These are phyloP conservation scores for Linnemannia exigua DNA, from an alignment of 192 early-diverging fungal genomes.

Conservation along the genomic window DNA sequence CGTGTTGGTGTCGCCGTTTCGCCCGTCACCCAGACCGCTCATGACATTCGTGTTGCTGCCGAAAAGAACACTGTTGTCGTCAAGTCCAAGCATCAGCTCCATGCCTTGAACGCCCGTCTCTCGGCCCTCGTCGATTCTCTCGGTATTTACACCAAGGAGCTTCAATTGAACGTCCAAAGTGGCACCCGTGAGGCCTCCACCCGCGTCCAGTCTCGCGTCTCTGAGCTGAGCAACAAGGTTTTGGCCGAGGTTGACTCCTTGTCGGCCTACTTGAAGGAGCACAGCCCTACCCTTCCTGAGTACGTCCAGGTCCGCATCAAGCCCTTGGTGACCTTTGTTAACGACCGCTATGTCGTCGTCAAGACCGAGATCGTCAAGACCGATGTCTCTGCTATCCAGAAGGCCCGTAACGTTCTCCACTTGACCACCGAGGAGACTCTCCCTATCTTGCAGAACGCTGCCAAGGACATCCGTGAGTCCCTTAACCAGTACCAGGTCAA, in stretches of 20 bases:
- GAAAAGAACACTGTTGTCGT: conserved; percentile 50
- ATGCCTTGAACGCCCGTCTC: conserved; percentile 39
- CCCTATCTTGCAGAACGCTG: conserved; percentile 60
- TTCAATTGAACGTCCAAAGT: conserved; percentile 45
- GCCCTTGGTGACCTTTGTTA: conserved; percentile 61
- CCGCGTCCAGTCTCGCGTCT: conserved; percentile 31
- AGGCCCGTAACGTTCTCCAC: conserved; percentile 65
- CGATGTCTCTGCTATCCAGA: conserved; percentile 64
- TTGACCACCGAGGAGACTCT: conserved; percentile 65
- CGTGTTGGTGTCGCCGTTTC: conserved; percentile 40
- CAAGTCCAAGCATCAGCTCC: conserved; percentile 48
- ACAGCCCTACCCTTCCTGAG: conserved; percentile 57
- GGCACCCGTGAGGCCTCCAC: conserved; percentile 27
- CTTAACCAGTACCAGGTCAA: conserved; percentile 46
- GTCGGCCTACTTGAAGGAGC: conserved; percentile 60
- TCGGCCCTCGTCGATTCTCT: conserved; percentile 35
- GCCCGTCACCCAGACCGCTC: conserved; percentile 36
- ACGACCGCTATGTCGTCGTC: conserved; percentile 63
- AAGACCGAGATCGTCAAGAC: conserved; percentile 59
- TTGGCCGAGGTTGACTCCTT: conserved; percentile 54
- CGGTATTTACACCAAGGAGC: conserved; percentile 33
- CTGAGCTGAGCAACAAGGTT: conserved; percentile 42
- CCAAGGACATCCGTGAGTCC: conserved; percentile 58
- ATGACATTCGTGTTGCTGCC: conserved; percentile 32
- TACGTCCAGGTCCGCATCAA: conserved; percentile 59